Base-by-base conservation (phyloP, 768 basidiomycete species). In the Ramaria sp. region DNA sequence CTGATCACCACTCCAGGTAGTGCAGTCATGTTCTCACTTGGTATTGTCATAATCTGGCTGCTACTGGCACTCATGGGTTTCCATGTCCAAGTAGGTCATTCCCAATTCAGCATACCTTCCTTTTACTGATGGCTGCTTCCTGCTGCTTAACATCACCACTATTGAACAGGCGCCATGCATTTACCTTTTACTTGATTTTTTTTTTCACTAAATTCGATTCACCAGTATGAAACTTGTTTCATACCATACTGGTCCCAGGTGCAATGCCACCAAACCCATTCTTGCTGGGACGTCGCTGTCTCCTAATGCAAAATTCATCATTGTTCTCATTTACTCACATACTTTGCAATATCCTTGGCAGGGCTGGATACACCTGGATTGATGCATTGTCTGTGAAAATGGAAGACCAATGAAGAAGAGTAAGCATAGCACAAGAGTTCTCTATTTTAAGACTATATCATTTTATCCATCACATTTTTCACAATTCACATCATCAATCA, bases 261-360 rank as follows among this genome's bases (percentile, higher is more conserved):
- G 73, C 80, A 1, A 53, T 60, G 43, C 59, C 64, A 42, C 68
- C 83, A 3, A 97, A 95, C 65, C 91, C 92, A 20, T 97, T 94
- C 70, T 84, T 86, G 43, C 86, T 88, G 66, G 83, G 86, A 39
- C 83, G 71, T 43, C 87, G 84, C 81, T 73, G 79, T 61, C 72
- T n/a, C n/a, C n/a, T n/a, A n/a, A n/a, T n/a, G n/a, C n/a, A n/a
- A n/a, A n/a, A n/a, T n/a, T n/a, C n/a, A n/a, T n/a, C n/a, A n/a
- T n/a, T n/a, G n/a, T n/a, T n/a, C n/a, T n/a, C n/a, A n/a, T n/a
- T n/a, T n/a, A n/a, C n/a, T n/a, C n/a, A n/a, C n/a, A n/a, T n/a
- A n/a, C n/a, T n/a, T n/a, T n/a, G 78, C 57, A 97, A 97, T 69
- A 64, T 91, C 70, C 95, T 45, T 94, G 91, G 70, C 74, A 92